Evolutionary conservation across 805 yeast species (phyloP), one percentile per base, ranked within the genome.

Genomic region (Zygotorulaspora sp.): DNA sequence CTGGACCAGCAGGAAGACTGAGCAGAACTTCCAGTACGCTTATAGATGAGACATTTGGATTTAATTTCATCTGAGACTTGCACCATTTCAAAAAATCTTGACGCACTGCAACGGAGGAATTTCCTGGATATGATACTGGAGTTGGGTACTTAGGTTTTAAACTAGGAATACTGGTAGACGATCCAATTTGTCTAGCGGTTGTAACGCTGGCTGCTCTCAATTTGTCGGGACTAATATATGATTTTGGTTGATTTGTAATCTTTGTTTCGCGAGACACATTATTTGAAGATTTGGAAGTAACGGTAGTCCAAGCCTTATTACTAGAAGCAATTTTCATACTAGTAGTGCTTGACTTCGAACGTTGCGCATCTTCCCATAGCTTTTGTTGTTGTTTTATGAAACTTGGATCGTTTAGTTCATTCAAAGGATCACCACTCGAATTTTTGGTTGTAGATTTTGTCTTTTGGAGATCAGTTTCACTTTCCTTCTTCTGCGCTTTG

Each of bases 1-100:
- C 96, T 5, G 71, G 51, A 26, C 79, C 75, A n/a, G 74, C 63
- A 23, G 97, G 96, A 45, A 90, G 72, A 44, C 87, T 80, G 45
- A 89, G 67, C 52, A 92, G 72, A 56, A 92, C 80, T 39, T 83
- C 80, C 33, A 90, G 67, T 28, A 92, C 77, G 57, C 84, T 96
- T 45, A 81, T 84, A 32, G 72, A 72, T 28, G 87, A 80, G 27
- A 89, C 88, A 12, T 85, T 80, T 7, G 80, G 74, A 56, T 85
- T 80, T 57, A 90, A 68, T 38, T 70, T 68, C 71, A 83, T 68
- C 46, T 80, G 76, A 3, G 75, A 57, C 51, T 85, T 75, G 44
- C 87, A 81, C 94, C 94, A 83, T 14, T 68, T 60, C 45, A 83
- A 61, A 44, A 83, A 81, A 42, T 80, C 85, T 56, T 78, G 77